Evolutionary conservation across 164 flowering plant genomes (phyloP), one percentile per base, ranked within the genome.

Genomic region (Berberis thunbergii): DNA sequence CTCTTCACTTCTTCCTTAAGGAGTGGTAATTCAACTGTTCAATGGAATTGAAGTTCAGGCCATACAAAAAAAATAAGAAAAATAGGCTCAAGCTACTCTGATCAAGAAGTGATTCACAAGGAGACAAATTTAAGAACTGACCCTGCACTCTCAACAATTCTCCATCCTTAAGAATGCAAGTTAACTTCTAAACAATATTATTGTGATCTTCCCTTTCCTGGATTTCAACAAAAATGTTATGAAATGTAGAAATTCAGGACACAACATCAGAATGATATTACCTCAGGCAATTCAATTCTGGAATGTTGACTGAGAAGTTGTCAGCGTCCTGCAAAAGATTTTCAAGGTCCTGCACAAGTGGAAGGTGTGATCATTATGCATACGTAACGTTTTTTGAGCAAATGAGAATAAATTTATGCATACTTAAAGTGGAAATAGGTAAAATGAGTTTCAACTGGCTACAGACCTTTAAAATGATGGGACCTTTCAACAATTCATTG

Each of bases 1-100:
- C 81, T 94, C 71, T 81, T 78, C 71, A 94, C 68, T 74, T 94
- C 98, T 60, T 65, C 58, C 78, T 85, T 86, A 67, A 86, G 80
- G 45, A 72, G 69, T 66, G 88, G 79, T 76, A 87, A 70, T 67
- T 84, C 84, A 72, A 94, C 97, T 90, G 80, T 65, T 69, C 5
- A 7, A 49, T 56, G 52, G 10, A 69, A 65, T 57, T 57, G 8
- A 8, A 26, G 43, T 7, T 4, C 38, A 40, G 60, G 58, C 39
- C n/a, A 54, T 62, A 67, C n/a, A n/a, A n/a, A n/a, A n/a, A n/a
- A n/a, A n/a, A n/a, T n/a, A n/a, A n/a, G n/a, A n/a, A n/a, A n/a
- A n/a, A n/a, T n/a, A n/a, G n/a, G n/a, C n/a, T n/a, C n/a, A n/a
- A n/a, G n/a, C n/a, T n/a, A n/a, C n/a, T n/a, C n/a, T n/a, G n/a